Evolutionary conservation across 768 basidiomycete genomes (phyloP).

Genomic region (Mycena haematopus): DNA sequence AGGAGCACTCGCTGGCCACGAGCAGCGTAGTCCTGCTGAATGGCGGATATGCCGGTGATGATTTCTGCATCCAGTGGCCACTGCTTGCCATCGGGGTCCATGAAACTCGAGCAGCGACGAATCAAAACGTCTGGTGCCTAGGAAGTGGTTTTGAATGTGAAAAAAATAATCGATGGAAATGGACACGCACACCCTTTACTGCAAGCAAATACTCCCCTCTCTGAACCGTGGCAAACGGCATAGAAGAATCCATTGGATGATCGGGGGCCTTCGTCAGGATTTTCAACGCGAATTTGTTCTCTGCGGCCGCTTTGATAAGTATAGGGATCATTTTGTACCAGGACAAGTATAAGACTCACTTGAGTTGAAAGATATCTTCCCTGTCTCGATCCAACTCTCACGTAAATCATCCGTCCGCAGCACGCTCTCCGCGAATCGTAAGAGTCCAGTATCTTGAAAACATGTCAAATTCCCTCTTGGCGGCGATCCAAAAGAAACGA

Average conservation of each 20-base stretch:
- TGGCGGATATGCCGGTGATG: slow-evolving; percentile 38
- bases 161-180: background rate
- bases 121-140: slow-evolving; percentile 58
- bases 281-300: slow-evolving; percentile 64
- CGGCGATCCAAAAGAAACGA: slow-evolving; percentile 4
- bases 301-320: slow-evolving; percentile 23
- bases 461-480: background rate
- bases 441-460: slow-evolving; percentile 55
- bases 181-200: slow-evolving; percentile 45
- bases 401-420: slow-evolving; percentile 36
- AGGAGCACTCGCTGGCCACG: slow-evolving; percentile 69
- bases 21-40: slow-evolving; percentile 56
- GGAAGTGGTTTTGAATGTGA: background rate
- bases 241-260: background rate
- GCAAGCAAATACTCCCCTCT: slow-evolving; percentile 41
- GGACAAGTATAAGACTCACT: slow-evolving; percentile 28
- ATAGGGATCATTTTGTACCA: too few relatives aligned
- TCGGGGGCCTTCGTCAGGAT: slow-evolving; percentile 33
- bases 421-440: slow-evolving; percentile 53
- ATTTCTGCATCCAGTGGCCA: slow-evolving; percentile 40
- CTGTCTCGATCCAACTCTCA: slow-evolving; percentile 43
- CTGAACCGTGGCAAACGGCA: slow-evolving; percentile 9
- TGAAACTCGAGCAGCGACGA: slow-evolving; percentile 46
- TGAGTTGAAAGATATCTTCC: slow-evolving; percentile 49
- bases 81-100: slow-evolving; percentile 44